Conservation (phyloP, 768 basidiomycete species). For the Lentinula boryana region DNA sequence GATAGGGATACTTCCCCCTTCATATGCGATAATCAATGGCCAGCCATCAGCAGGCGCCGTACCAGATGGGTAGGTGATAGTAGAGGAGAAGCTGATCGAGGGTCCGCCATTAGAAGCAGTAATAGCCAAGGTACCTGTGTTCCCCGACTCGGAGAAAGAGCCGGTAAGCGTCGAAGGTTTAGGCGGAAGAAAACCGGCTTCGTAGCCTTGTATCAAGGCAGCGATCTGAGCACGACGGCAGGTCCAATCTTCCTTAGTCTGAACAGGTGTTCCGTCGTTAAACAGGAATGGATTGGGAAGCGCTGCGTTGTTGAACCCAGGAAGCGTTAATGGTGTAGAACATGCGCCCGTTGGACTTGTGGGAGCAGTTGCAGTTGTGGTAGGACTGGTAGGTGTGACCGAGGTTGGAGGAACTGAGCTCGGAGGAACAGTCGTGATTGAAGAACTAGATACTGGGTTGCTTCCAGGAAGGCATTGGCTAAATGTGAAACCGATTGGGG, state of each 20-base stretch:
- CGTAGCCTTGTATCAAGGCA: conserved; percentile 45
- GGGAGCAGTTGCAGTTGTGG: conserved; percentile 3
- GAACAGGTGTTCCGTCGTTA: conserved; percentile 34
- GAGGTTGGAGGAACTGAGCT: neutral
- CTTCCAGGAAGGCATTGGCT: conserved; percentile 27
- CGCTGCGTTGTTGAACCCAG: conserved; percentile 30
- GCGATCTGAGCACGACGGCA: conserved; percentile 46
- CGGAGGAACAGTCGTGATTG: conserved; percentile 9
- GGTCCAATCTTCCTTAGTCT: conserved; percentile 40
- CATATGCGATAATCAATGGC: conserved; percentile 48
- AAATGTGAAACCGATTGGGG: neutral
- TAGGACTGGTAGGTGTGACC: neutral
- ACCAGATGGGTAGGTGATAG: conserved; percentile 37
- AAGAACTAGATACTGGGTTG: conserved; percentile 8
- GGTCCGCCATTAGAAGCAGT: conserved; percentile 39
- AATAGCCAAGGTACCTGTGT: conserved; percentile 33
- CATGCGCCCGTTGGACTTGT: neutral
- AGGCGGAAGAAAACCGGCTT: conserved; percentile 44
- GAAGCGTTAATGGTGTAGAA: conserved; percentile 16
- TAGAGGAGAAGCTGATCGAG: conserved; percentile 42
- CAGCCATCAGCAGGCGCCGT: conserved; percentile 30
- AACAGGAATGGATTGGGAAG: conserved; percentile 54
- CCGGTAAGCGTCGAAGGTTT: conserved; percentile 41
- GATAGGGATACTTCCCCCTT: conserved; percentile 33
- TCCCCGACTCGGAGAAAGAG: conserved; percentile 28